Conservation (phyloP, 768 basidiomycete genomes). For the Phaeotremella fagi region DNA sequence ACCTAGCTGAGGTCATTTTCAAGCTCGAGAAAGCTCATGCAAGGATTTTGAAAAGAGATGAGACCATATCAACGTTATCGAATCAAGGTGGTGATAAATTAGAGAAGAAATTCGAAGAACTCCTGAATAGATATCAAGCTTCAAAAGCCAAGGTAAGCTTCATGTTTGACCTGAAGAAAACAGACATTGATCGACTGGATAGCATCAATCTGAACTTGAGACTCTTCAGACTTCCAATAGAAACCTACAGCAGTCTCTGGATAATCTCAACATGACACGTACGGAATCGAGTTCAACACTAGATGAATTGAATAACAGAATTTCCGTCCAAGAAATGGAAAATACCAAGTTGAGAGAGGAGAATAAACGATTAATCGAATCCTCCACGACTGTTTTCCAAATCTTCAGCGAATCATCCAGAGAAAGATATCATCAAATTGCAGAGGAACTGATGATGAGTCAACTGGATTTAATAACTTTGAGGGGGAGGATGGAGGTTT, state of each 20-base stretch:
- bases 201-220: slow-evolving; percentile 10
- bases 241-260: slow-evolving; percentile 2
- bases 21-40: slow-evolving; percentile 25
- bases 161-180: neutral
- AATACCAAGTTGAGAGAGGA: too few species aligned
- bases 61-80: neutral
- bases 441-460: too few species aligned
- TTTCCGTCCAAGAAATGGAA: too few species aligned
- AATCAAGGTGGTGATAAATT: neutral
- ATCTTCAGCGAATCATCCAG: too few species aligned
- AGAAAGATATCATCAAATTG: too few species aligned
- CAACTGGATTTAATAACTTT: too few species aligned
- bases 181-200: neutral
- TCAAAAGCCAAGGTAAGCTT: slow-evolving; percentile 18
- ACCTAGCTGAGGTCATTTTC: neutral
- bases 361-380: too few species aligned
- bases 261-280: too few species aligned
- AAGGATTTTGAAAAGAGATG: slow-evolving; percentile 8
- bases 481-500: slow-evolving; percentile 6
- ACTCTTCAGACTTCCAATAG: neutral
- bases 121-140: slow-evolving; percentile 9
- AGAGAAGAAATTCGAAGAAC: slow-evolving; percentile 15
- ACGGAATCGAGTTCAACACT: too few species aligned
- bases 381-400: too few species aligned
- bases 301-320: too few species aligned